A percentile compares a stretch with the other conserved stretches of the same genome.
These are phyloP conservation scores for Fusarium sarcochroum DNA, from an alignment of 2,329 filamentous ascomycete species.

Conservation along the genomic window DNA sequence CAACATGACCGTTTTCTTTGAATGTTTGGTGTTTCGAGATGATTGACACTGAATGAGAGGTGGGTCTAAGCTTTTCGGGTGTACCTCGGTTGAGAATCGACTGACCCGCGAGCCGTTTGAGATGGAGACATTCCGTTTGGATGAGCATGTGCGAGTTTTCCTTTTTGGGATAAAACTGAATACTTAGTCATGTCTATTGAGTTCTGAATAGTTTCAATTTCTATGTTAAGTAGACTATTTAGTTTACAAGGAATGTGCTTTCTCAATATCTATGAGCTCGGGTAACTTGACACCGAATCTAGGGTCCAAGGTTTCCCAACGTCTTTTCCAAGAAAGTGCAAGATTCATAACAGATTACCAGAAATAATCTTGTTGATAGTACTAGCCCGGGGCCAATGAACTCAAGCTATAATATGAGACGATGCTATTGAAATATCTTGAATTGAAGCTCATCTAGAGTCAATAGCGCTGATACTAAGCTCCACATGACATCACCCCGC, in stretches of 20 bases:
- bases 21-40: slow-evolving; percentile 19
- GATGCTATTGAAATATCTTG: no score
- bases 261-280: neutral
- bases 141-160: slow-evolving; percentile 38
- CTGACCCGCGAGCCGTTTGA: neutral
- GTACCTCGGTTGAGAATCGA: slow-evolving; percentile 38
- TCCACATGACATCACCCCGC: slow-evolving; percentile 47
- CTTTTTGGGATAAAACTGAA: slow-evolving; percentile 21
- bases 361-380: neutral
- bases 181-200: neutral
- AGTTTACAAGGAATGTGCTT: neutral
- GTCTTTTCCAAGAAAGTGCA: neutral
- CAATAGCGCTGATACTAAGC: slow-evolving; percentile 17
- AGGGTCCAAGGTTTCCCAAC: neutral
- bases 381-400: neutral
- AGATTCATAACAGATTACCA: neutral
- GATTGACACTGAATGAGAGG: slow-evolving; percentile 19
- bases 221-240: neutral
- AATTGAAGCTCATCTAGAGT: neutral
- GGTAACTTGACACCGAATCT: neutral
- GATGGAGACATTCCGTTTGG: slow-evolving; percentile 6
- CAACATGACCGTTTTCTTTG: slow-evolving; percentile 20
- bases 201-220: neutral
- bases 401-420: neutral
- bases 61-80: slow-evolving; percentile 42